A percentile compares a stretch with the other conserved stretches of the same genome.
phyloP scores from a whole-genome alignment of 371 early-diverging fungal genomes.

The Syncephalastrum racemosum region DNA sequence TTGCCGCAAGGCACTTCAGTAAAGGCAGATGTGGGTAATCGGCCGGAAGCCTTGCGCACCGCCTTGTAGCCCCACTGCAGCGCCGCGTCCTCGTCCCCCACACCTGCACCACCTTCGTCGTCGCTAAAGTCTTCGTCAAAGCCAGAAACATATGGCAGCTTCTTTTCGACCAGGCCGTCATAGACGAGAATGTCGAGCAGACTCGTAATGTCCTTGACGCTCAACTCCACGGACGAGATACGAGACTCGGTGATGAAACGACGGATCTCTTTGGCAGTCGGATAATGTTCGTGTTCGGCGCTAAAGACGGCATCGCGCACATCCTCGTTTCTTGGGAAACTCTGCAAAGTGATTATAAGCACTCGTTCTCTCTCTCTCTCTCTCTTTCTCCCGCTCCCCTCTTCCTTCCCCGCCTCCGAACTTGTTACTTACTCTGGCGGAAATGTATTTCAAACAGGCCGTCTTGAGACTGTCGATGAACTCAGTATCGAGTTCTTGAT shows the following conservation, averaged over 20 bases:
- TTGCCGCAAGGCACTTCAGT: slow-evolving; percentile 86
- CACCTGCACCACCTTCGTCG: slow-evolving; percentile 48
- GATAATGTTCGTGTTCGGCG: slow-evolving; percentile 63
- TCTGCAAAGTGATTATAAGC: slow-evolving; percentile 31
- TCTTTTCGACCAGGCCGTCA: slow-evolving; percentile 84
- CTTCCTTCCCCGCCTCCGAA: background rate
- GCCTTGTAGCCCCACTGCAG: slow-evolving; percentile 80
- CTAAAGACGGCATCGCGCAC: slow-evolving; percentile 55
- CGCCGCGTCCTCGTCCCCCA: slow-evolving; percentile 23
- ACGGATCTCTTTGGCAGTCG: slow-evolving; percentile 70
- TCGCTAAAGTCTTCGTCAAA: slow-evolving; percentile 53
- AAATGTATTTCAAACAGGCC: slow-evolving; percentile 77
- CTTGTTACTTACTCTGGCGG: slow-evolving; percentile 51
- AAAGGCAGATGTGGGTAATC: slow-evolving; percentile 52
- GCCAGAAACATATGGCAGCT: slow-evolving; percentile 51
- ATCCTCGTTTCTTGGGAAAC: slow-evolving; percentile 61
- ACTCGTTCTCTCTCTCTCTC: background rate
- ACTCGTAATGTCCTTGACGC: slow-evolving; percentile 73
- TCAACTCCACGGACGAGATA: slow-evolving; percentile 75
- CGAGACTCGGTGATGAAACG: slow-evolving; percentile 69
- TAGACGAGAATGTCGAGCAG: slow-evolving; percentile 87
- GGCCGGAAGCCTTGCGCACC: slow-evolving; percentile 45
- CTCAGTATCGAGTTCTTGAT: slow-evolving; percentile 93
- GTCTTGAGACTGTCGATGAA: slow-evolving; percentile 87
- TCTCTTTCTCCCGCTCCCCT: background rate